Percentiles rank a stretch among this genome's conserved stretches.
These are phyloP conservation scores for Eimeria acervulina DNA, from an alignment of 169 alveolate species.

Conservation along the genomic window DNA sequence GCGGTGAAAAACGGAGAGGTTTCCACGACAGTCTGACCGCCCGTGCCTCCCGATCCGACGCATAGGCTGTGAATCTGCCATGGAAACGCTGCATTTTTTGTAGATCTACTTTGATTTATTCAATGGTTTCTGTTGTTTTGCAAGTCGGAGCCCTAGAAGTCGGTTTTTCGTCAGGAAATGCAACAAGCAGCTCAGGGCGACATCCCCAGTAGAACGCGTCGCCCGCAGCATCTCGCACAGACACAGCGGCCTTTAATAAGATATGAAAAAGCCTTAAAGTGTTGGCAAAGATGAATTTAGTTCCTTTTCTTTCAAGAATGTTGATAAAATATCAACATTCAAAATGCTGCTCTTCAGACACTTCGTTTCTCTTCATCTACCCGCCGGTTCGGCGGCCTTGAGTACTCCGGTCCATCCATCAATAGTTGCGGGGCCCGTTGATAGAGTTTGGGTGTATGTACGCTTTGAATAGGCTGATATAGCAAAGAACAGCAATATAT, in stretches of 20 bases:
- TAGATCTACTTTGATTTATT: not conserved
- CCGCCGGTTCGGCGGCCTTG: slow-evolving; percentile 25
- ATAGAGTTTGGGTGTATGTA: not conserved
- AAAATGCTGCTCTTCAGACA: not conserved
- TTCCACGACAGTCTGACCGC: not conserved
- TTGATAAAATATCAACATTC: not conserved
- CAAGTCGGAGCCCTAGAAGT: not conserved
- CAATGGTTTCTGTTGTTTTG: not conserved
- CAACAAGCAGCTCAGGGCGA: not conserved
- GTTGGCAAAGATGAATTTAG: not conserved
- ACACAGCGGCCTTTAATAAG: not conserved
- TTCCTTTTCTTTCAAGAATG: not conserved
- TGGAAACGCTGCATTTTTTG: not conserved
- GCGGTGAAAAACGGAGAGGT: not conserved
- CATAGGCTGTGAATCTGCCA: too few species aligned
- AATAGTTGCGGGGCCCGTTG: not conserved
- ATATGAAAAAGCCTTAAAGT: not conserved
- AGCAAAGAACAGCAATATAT: too few species aligned
- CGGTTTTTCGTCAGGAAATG: not conserved
- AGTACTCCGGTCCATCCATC: not conserved
- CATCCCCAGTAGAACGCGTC: not conserved
- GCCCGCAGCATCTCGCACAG: slow-evolving; percentile 25
- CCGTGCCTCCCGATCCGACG: not conserved
- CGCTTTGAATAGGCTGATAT: not conserved
- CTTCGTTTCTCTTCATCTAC: not conserved